These are phyloP conservation scores for Grosmannia serpens DNA, from an alignment of 2,329 filamentous ascomycete species.

Conservation along the genomic window DNA sequence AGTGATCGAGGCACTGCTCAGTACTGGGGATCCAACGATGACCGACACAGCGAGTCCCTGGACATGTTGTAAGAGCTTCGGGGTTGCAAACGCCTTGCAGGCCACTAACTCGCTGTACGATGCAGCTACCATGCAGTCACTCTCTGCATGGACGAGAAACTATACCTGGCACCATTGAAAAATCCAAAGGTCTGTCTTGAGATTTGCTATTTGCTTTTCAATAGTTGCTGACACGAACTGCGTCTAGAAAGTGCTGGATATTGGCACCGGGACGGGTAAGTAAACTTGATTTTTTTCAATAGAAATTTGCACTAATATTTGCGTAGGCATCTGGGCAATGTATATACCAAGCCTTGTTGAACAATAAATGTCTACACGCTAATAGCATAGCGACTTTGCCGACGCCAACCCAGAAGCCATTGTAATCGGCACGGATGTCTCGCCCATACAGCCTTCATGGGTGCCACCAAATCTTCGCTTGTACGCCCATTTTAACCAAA, in stretches of 20 bases:
- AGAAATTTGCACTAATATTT: neutral
- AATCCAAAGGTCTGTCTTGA: neutral
- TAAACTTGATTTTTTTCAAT: neutral
- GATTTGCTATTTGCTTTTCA: no score
- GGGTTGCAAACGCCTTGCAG: no score
- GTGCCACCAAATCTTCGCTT: slow-evolving; percentile 23
- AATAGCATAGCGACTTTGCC: neutral
- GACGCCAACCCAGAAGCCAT: neutral
- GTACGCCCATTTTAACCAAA: neutral
- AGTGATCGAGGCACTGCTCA: neutral
- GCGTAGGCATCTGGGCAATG: neutral
- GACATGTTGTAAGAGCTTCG: neutral
- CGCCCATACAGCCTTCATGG: neutral
- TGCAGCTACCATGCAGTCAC: neutral
- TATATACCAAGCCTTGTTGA: neutral
- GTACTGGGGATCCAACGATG: neutral
- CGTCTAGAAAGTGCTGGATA: neutral
- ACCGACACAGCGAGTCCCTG: neutral
- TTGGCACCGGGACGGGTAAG: neutral
- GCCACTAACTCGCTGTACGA: neutral
- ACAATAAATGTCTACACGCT: neutral
- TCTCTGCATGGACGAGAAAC: neutral
- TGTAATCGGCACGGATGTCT: neutral
- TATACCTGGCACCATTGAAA: neutral
- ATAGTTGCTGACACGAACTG: no score